phyloP scores from a whole-genome alignment of 225 moss, liverwort and hornwort genomes.

The Lunularia cruciata region DNA sequence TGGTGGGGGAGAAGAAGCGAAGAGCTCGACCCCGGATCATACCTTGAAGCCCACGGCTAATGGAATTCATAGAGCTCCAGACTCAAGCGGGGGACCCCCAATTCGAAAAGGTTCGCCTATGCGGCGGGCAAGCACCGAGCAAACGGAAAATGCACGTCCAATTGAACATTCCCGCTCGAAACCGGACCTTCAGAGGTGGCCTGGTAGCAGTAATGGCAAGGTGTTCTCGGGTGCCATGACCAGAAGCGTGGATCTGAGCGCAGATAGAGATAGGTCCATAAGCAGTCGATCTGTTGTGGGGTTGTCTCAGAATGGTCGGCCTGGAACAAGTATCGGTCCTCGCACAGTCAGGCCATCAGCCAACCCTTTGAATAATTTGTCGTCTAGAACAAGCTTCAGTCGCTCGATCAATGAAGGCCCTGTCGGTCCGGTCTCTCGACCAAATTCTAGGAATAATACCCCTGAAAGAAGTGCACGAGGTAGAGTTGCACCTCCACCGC shows the following conservation, averaged over 20 bases:
- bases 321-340: constrained; percentile 34
- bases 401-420: constrained; percentile 47
- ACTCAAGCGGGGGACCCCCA: constrained; percentile 41
- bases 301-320: constrained; percentile 45
- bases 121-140: constrained; percentile 81
- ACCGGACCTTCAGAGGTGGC: constrained; percentile 92
- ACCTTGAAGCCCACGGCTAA: constrained; percentile 78
- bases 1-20: constrained; percentile 44
- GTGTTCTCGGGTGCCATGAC: constrained; percentile 61
- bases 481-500: background rate
- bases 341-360: constrained; percentile 38
- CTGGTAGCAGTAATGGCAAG: constrained; percentile 88
- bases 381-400: constrained; percentile 33
- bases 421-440: constrained; percentile 12
- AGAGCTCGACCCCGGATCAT: constrained; percentile 47
- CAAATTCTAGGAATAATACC: constrained; percentile 41
- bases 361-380: constrained; percentile 32
- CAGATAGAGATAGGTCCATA: constrained; percentile 59
- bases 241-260: constrained; percentile 77
- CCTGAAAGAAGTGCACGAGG: constrained; percentile 38
- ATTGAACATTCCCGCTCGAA: constrained; percentile 59
- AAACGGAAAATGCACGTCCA: constrained; percentile 79
- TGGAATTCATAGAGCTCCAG: constrained; percentile 58
- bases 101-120: constrained; percentile 81
- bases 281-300: constrained; percentile 50